A percentile compares a stretch with the other conserved stretches of the same genome.
phyloP scores from a whole-genome alignment of 805 yeast genomes.

The Candida arabinofermentans region DNA sequence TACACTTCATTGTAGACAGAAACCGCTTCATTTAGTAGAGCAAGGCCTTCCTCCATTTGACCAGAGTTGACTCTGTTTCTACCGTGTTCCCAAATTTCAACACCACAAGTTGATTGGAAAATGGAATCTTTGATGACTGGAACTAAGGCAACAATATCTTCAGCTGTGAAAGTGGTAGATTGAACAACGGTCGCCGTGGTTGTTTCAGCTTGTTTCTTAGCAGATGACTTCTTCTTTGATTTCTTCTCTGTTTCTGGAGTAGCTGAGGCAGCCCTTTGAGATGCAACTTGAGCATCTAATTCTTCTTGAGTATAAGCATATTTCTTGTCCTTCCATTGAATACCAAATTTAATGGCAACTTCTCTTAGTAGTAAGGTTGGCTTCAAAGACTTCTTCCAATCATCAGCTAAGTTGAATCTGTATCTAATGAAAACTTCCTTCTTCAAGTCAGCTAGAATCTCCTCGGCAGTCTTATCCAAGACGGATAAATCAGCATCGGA shows the following conservation, averaged over 20 bases:
- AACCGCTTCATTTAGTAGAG: constrained; percentile 64
- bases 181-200: constrained; percentile 10
- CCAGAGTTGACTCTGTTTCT: constrained; percentile 32
- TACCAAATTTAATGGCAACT: constrained; percentile 73
- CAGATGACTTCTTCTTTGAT: constrained; percentile 33
- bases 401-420: constrained; percentile 50
- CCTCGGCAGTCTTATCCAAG: constrained; percentile 38
- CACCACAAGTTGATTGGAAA: constrained; percentile 62
- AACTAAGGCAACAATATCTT: constrained; percentile 63
- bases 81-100: constrained; percentile 72
- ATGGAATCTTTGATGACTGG: constrained; percentile 76
- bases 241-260: constrained; percentile 21
- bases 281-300: constrained; percentile 28
- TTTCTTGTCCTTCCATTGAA: constrained; percentile 67
- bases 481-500: constrained; percentile 39
- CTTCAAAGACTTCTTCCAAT: constrained; percentile 41
- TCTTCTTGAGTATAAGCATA: constrained; percentile 46
- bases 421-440: constrained; percentile 57
- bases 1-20: constrained; percentile 77
- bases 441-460: constrained; percentile 42
- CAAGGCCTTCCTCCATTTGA: constrained; percentile 52
- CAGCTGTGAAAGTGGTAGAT: constrained; percentile 45
- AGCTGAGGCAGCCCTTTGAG: constrained; percentile 20
- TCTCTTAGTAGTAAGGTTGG: constrained; percentile 54
- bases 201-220: constrained; percentile 17